Evolutionary conservation across 495 filamentous ascomycete species (phyloP), one percentile per base, ranked within the genome.

Genomic region (Podospora anserina): DNA sequence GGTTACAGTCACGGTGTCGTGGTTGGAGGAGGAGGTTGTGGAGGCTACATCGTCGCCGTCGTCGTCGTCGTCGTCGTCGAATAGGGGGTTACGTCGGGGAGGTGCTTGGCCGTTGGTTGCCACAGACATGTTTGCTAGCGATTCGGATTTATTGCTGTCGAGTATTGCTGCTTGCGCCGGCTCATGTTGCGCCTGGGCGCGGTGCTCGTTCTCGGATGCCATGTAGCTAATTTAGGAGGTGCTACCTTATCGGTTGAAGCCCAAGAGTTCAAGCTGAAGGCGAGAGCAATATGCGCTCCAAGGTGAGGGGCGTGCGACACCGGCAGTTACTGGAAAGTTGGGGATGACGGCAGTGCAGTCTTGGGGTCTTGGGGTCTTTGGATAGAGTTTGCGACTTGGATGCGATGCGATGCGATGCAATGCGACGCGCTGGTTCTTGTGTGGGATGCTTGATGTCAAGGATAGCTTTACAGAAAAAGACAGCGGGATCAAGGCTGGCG

Each of bases 21-120:
- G 55, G 67, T 66, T 59, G 44, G 62, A 65, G 49, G 66, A 66
- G 32, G 67, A 62, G 34, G 66, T 65, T 49, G 57, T 58, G 4
- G 18, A 20, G 55, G n/a, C 54, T 66, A 11, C 66, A 26, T 62
- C 71, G 53, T 69, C 66, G 44, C 71, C 69, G 55, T 66, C 27
- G 32, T 70, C 68, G 27, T 70, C 68, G 27, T 69, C 67, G 57
- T 34, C 66, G 61, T 59, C 61, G 56, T 64, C 56, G 30, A 72
- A 72, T 30, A 74, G 63, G 16, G 70, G 27, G 6, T 54, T 1
- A 1, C 62, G 67, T 20, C n/a, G 55, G 13, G 55, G 55, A 16
- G 39, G 9, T 5, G 39, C 13, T 16, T 49, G 39, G 13, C 39
- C 39, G 39, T 49, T 49, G 39, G 39, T 49, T 49, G 39, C 13